These are phyloP conservation scores for Aspergillus sp. DNA, from an alignment of 2,329 filamentous ascomycete genomes.

Conservation along the genomic window DNA sequence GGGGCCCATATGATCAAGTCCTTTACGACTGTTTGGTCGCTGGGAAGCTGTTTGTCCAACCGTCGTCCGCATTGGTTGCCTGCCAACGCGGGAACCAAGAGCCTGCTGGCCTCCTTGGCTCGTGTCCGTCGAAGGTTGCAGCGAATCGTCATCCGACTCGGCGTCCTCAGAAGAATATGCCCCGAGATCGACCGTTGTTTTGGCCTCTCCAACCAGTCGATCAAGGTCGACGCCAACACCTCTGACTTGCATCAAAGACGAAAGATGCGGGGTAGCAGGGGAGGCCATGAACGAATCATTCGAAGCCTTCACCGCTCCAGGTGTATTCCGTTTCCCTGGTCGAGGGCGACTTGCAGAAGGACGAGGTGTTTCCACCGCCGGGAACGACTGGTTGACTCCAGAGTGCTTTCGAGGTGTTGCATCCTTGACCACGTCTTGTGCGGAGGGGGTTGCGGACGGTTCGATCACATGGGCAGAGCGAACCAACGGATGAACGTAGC, in stretches of 20 bases:
- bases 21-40: conserved; percentile 57
- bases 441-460: conserved; percentile 11
- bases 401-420: conserved; percentile 17
- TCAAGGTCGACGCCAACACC: conserved; percentile 59
- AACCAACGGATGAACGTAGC: conserved; percentile 60
- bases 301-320: conserved; percentile 10
- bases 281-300: conserved; percentile 49
- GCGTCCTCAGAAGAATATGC: conserved; percentile 36
- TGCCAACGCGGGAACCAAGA: conserved; percentile 23
- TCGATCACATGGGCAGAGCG: conserved; percentile 46
- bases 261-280: conserved; percentile 61
- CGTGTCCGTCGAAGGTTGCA: conserved; percentile 16
- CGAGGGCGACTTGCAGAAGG: conserved; percentile 1
- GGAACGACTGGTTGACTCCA: conserved; percentile 7
- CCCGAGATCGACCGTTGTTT: conserved; percentile 34
- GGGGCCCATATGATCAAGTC: conserved; percentile 36
- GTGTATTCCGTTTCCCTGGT: conserved; percentile 8
- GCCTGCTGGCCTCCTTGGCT: conserved; percentile 14
- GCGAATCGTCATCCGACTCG: conserved; percentile 30
- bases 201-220: conserved; percentile 55
- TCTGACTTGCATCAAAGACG: conserved; percentile 57
- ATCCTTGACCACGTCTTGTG: conserved; percentile 7
- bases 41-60: conserved; percentile 47
- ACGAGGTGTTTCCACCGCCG: conserved; percentile 22
- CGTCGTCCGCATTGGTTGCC: conserved; percentile 54